Base-by-base conservation (phyloP, 306 rosid genomes). In the Prunus padus region DNA sequence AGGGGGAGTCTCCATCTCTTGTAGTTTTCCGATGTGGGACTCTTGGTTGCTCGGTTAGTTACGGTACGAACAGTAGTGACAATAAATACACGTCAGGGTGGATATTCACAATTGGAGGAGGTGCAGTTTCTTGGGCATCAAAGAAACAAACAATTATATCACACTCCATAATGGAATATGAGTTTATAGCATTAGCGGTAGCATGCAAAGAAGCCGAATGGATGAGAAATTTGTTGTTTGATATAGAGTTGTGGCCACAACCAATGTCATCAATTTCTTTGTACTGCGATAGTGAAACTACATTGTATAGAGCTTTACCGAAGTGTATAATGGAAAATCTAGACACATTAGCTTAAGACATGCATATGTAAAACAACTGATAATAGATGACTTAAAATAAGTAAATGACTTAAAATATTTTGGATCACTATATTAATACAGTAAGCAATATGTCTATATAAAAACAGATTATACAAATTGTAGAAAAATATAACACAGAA, bases 291-390 rank as follows among this genome's bases (percentile, higher is more conserved):
- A 75, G 40, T 75, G 64, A 28, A 5, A 22, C 37, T 22, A 51
- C 52, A 20, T 16, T 49, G 25, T 47, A 50, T 26, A 61, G 60
- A 61, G 30, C 60, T 2, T 46, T 8, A 74, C 5, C 51, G 19
- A 46, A 25, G 5, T 50, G 0, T 47, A 26, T 11, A 72, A 74
- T 19, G 59, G 45, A 5, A 74, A 74, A 26, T 47, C 60, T 23
- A 45, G 59, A 74, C 65, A 71, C 40, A 71, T 71, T 71, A 5
- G 51, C n/a, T 54, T 55, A 10, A 72, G 66, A 72, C 33, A 56
- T 72, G 65, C 31, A 4, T 72, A 31, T 55, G 76, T 51, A 9
- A 10, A 40, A 31, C 30, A 71, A 2, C 52, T 51, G 20, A 71
- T 52, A 25, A 28, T 42, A 30, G 1, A 31, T n/a, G n/a, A n/a